These are phyloP conservation scores for Ophiosphaerella korrae DNA, from an alignment of 2,329 filamentous ascomycete species.

Conservation along the genomic window DNA sequence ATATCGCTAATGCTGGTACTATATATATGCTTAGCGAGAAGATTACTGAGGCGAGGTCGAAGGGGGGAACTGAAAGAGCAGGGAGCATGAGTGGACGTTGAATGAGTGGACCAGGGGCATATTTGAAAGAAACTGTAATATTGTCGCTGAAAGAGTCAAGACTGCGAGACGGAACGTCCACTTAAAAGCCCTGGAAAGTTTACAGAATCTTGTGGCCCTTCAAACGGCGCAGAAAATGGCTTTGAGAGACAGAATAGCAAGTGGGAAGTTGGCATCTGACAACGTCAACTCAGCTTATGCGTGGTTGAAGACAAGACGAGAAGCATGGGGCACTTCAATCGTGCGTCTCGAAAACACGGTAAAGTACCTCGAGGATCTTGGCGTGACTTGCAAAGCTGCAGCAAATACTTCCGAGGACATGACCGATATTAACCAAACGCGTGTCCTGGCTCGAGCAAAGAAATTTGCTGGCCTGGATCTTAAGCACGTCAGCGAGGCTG, in stretches of 20 bases:
- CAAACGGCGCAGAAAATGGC: constrained; percentile 22
- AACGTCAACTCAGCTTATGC: neutral
- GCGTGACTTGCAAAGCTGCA: constrained; percentile 2
- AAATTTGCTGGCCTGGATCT: neutral
- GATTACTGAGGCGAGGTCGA: neutral
- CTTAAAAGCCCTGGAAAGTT: constrained; percentile 6
- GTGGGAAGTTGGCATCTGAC: neutral
- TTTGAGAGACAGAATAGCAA: neutral
- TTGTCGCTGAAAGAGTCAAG: constrained; percentile 9
- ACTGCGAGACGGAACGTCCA: constrained; percentile 7
- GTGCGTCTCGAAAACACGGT: neutral
- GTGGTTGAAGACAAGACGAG: neutral
- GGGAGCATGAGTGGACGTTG: neutral
- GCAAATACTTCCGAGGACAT: constrained; percentile 6
- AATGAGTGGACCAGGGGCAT: constrained; percentile 5
- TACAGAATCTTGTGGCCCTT: constrained; percentile 15
- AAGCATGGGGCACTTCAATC: neutral
- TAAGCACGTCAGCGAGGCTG: neutral
- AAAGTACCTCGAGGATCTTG: constrained; percentile 2
- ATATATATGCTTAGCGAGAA: constrained; percentile 2
- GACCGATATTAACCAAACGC: constrained; percentile 2
- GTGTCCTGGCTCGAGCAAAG: constrained; percentile 2
- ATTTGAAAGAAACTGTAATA: neutral
- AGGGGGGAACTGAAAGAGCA: neutral
- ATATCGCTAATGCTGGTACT: constrained; percentile 4